A percentile compares a stretch with the other conserved stretches of the same genome.
These are phyloP conservation scores for Phytophthora tubulina DNA, from an alignment of 352 stramenopile species.

Conservation along the genomic window DNA sequence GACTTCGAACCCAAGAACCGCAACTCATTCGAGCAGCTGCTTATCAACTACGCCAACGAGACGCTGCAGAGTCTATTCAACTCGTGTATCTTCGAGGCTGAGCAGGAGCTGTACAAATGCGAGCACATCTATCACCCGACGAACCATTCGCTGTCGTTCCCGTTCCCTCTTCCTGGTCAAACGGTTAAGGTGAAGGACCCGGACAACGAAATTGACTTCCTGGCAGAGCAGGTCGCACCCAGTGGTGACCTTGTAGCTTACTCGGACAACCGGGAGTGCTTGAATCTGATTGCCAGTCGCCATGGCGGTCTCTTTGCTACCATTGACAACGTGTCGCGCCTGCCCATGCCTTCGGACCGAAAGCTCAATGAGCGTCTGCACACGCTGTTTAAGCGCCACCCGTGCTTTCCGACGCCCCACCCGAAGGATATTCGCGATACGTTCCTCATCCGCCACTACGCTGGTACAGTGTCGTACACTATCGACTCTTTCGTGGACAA, in stretches of 20 bases:
- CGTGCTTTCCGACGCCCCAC: conserved; percentile 87
- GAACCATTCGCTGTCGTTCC: conserved; percentile 85
- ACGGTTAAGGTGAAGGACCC: conserved; percentile 44
- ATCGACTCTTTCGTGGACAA: conserved; percentile 91
- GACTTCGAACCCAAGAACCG: conserved; percentile 90
- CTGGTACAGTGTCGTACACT: conserved; percentile 85
- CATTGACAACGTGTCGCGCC: conserved; percentile 84
- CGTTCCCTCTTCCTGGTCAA: conserved; percentile 66
- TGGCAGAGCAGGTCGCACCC: conserved; percentile 48
- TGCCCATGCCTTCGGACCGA: conserved; percentile 89
- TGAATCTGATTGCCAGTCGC: conserved; percentile 86
- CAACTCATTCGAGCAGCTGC: conserved; percentile 93
- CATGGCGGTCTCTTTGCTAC: conserved; percentile 87
- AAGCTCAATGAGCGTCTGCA: conserved; percentile 89
- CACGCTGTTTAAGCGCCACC: conserved; percentile 83
- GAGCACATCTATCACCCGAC: conserved; percentile 88
- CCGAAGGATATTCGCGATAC: conserved; percentile 87
- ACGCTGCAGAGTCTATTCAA: conserved; percentile 93
- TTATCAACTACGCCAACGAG: conserved; percentile 95
- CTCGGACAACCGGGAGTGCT: conserved; percentile 87
- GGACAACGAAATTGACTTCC: conserved; percentile 45
- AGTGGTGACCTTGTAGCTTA: conserved; percentile 73
- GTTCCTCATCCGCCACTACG: conserved; percentile 89
- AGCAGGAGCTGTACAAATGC: conserved; percentile 85
- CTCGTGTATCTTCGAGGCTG: conserved; percentile 86